Evolutionary conservation across 2,329 filamentous ascomycete genomes (phyloP).

Genomic region (Chaetomiaceae sp.): DNA sequence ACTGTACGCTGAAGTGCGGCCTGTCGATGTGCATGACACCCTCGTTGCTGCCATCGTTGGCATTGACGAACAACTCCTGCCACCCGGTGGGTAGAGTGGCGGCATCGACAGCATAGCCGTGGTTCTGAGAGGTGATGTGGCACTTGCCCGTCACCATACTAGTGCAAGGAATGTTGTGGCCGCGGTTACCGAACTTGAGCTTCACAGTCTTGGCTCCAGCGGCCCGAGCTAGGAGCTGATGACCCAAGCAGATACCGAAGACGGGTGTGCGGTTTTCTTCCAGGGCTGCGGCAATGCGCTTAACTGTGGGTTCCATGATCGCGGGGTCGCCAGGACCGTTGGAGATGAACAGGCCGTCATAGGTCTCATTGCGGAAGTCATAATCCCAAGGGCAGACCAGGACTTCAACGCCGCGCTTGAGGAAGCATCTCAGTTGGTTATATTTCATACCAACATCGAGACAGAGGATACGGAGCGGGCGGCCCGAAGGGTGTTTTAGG

Average conservation of each 20-base stretch:
- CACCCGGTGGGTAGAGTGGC: slow-evolving; percentile 70
- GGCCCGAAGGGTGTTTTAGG: slow-evolving; percentile 83
- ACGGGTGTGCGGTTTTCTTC: slow-evolving; percentile 51
- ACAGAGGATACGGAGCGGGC: slow-evolving; percentile 80
- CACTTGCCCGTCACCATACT: slow-evolving; percentile 93
- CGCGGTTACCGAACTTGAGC: slow-evolving; percentile 99
- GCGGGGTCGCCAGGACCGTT: slow-evolving; percentile 96
- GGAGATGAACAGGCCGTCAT: slow-evolving; percentile 95
- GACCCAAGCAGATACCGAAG: slow-evolving; percentile 76
- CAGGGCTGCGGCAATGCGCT: slow-evolving; percentile 67
- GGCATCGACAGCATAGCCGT: slow-evolving; percentile 90
- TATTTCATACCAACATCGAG: slow-evolving; percentile 98
- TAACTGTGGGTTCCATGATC: slow-evolving; percentile 72
- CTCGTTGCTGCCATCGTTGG: slow-evolving; percentile 97
- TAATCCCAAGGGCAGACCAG: slow-evolving; percentile 95
- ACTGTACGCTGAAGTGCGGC: slow-evolving; percentile 99
- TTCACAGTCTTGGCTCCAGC: slow-evolving; percentile 71
- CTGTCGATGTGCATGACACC: slow-evolving; percentile 83
- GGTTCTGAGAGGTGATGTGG: slow-evolving; percentile 98
- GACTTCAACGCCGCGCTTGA: slow-evolving; percentile 88
- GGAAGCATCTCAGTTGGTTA: slow-evolving; percentile 92
- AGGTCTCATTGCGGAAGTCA: slow-evolving; percentile 80
- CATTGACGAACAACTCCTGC: slow-evolving; percentile 95
- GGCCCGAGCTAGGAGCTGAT: slow-evolving; percentile 71
- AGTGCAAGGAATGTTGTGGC: slow-evolving; percentile 97